Conservation (phyloP, 345 rosid genomes). For the Microcos paniculata region DNA sequence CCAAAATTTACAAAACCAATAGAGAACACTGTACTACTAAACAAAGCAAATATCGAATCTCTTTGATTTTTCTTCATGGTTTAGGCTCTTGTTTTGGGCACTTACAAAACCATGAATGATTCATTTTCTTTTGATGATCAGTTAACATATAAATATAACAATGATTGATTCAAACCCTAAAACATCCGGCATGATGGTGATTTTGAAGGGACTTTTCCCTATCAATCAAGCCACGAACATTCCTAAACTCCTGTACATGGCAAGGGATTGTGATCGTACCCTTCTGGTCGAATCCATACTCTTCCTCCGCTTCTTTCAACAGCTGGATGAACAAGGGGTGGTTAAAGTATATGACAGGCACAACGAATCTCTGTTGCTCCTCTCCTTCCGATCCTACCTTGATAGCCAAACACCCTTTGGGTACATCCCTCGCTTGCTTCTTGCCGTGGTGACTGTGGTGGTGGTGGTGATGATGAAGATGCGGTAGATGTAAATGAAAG, state of each 20-base stretch:
- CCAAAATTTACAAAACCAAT: slow-evolving; percentile 23
- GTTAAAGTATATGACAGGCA: slow-evolving; percentile 56
- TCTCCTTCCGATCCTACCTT: slow-evolving; percentile 55
- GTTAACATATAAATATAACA: background rate
- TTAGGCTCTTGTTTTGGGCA: slow-evolving; percentile 40
- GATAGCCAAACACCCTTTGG: slow-evolving; percentile 63
- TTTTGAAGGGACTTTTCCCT: slow-evolving; percentile 52
- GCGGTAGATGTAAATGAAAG: slow-evolving; percentile 27
- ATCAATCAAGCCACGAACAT: slow-evolving; percentile 57
- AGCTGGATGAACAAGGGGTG: slow-evolving; percentile 66
- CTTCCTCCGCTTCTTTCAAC: slow-evolving; percentile 58
- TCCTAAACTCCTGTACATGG: slow-evolving; percentile 52
- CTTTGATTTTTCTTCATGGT: slow-evolving; percentile 20
- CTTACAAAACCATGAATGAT: slow-evolving; percentile 25
- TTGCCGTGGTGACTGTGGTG: slow-evolving; percentile 9
- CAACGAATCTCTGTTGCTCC: slow-evolving; percentile 48
- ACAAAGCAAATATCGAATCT: background rate
- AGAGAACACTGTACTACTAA: background rate
- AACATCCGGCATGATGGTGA: slow-evolving; percentile 57
- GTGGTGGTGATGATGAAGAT: slow-evolving; percentile 22
- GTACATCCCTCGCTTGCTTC: slow-evolving; percentile 44
- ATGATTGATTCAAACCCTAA: slow-evolving; percentile 47
- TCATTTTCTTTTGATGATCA: background rate
- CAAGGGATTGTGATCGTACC: slow-evolving; percentile 64
- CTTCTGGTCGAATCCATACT: slow-evolving; percentile 66